Evolutionary conservation across 2,329 filamentous ascomycete species (phyloP).

Genomic region (Fusarium kyushuense): DNA sequence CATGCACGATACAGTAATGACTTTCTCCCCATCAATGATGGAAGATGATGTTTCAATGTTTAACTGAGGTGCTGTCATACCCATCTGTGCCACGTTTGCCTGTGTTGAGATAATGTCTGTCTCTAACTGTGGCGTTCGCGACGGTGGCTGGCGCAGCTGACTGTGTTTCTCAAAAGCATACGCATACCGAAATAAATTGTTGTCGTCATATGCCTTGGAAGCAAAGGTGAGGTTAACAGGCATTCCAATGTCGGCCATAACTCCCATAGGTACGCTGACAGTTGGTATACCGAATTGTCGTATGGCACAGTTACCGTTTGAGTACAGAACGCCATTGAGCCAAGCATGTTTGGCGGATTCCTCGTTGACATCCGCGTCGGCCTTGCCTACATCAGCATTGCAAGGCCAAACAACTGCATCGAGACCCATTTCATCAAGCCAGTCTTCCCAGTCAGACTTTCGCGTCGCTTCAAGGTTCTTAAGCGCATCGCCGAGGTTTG

Average conservation of each 20-base stretch:
- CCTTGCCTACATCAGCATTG: slow-evolving; percentile 6
- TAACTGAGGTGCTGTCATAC: background rate
- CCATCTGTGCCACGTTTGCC: accelerated
- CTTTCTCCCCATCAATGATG: background rate
- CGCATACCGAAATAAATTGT: slow-evolving; percentile 2
- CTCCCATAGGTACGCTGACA: slow-evolving; percentile 7
- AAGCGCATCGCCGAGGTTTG: background rate
- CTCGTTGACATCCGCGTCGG: background rate
- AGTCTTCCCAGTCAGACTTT: background rate
- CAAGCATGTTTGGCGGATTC: slow-evolving; percentile 5
- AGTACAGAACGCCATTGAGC: slow-evolving; percentile 9
- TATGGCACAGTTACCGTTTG: slow-evolving; percentile 1
- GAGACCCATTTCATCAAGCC: background rate
- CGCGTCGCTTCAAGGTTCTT: background rate
- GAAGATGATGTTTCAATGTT: background rate
- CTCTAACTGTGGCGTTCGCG: background rate
- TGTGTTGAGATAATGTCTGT: background rate
- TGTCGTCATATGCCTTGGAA: slow-evolving; percentile 3
- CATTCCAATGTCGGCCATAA: slow-evolving; percentile 4
- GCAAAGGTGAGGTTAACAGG: slow-evolving; percentile 15
- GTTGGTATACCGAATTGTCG: background rate
- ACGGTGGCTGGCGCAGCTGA: background rate
- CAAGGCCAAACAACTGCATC: slow-evolving; percentile 7
- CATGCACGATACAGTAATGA: accelerated
- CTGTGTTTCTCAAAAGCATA: slow-evolving; percentile 1